Percentiles rank a stretch among this genome's conserved stretches.
Conservation (phyloP, 805 yeast genomes). For the Ogataea naganishii region DNA sequence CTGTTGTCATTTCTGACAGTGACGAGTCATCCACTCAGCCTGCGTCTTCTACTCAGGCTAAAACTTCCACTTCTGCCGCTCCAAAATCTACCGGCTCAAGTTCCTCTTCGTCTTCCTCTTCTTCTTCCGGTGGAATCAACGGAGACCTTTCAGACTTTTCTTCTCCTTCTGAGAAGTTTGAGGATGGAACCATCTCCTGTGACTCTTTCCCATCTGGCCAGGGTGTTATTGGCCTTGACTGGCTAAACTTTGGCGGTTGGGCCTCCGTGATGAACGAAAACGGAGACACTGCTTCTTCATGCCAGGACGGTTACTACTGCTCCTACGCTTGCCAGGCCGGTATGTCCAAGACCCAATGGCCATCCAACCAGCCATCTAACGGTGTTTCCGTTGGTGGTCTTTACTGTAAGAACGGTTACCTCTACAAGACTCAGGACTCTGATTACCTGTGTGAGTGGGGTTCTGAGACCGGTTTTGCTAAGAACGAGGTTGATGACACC, state of each 20-base stretch:
- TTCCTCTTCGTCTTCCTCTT: conserved; percentile 22
- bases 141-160: conserved; percentile 47
- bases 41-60: conserved; percentile 13
- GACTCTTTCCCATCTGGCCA: conserved; percentile 65
- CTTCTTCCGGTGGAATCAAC: conserved; percentile 26
- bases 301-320: conserved; percentile 89
- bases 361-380: conserved; percentile 71
- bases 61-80: conserved; percentile 8
- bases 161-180: conserved; percentile 43
- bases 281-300: conserved; percentile 55
- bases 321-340: conserved; percentile 98
- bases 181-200: conserved; percentile 67
- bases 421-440: conserved; percentile 62
- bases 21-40: conserved; percentile 13
- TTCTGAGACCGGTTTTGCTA: conserved; percentile 56
- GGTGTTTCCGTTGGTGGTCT: conserved; percentile 96
- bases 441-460: conserved; percentile 88
- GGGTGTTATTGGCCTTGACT: conserved; percentile 56
- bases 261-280: conserved; percentile 34
- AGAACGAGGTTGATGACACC: conserved; percentile 47
- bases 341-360: conserved; percentile 99
- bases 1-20: conserved; percentile 8
- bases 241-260: conserved; percentile 49
- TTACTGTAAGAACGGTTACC: conserved; percentile 72
- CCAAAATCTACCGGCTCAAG: conserved; percentile 8